These are phyloP conservation scores for Fusarium oligoseptatum DNA, from an alignment of 2,329 filamentous ascomycete species.

Conservation along the genomic window DNA sequence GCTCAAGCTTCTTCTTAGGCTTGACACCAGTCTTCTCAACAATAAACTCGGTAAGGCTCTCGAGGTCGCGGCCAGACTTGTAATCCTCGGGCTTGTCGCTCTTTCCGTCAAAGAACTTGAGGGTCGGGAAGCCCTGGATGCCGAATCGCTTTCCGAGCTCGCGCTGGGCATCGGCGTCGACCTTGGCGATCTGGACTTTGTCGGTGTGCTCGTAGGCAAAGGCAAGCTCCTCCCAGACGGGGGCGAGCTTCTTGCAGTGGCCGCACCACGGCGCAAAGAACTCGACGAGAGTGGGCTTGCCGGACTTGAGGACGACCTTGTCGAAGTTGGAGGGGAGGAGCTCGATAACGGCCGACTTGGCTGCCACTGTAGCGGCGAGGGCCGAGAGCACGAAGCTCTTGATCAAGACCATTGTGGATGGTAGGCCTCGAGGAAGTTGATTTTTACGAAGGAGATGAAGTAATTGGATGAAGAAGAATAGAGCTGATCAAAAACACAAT, in stretches of 20 bases:
- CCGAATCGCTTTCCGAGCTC: conserved; percentile 87
- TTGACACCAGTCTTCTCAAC: conserved; percentile 88
- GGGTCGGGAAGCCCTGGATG: conserved; percentile 93
- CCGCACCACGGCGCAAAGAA: conserved; percentile 99
- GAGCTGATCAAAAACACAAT: conserved; percentile 21
- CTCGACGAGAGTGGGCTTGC: conserved; percentile 95
- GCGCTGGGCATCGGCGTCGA: conserved; percentile 93
- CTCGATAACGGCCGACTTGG: conserved; percentile 88
- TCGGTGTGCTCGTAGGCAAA: conserved; percentile 77
- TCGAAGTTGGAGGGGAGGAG: conserved; percentile 94
- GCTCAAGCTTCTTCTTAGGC: conserved; percentile 79
- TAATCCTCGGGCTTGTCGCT: conserved; percentile 88
- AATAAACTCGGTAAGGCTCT: conserved; percentile 85
- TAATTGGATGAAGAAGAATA: neutral
- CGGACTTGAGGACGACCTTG: conserved; percentile 86
- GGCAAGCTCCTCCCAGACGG: conserved; percentile 93
- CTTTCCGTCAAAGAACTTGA: conserved; percentile 99
- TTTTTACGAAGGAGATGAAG: neutral
- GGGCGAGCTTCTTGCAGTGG: conserved; percentile 98
- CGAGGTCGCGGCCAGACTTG: conserved; percentile 86
- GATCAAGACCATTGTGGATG: conserved; percentile 65
- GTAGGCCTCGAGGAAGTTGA: conserved; percentile 17
- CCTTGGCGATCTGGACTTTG: conserved; percentile 90
- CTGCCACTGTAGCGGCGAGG: conserved; percentile 68
- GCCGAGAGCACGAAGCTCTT: conserved; percentile 72